Conservation (phyloP, 352 stramenopile genomes). For the Globisporangium yorkense region DNA sequence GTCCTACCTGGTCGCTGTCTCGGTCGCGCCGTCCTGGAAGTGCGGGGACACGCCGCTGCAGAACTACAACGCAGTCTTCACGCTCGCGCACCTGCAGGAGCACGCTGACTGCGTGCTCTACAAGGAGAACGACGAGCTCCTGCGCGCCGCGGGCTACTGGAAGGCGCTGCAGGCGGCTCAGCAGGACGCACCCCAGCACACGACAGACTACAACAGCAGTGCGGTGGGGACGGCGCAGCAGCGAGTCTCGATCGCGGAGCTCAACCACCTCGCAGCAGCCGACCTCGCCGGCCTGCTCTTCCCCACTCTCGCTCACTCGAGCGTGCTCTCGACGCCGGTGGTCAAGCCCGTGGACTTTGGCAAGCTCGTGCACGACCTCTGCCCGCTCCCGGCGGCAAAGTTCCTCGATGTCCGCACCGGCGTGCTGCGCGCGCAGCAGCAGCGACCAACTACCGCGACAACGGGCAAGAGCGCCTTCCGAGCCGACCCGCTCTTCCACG, state of each 20-base stretch:
- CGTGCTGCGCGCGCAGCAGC: slow-evolving; percentile 1
- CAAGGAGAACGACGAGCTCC: slow-evolving; percentile 83
- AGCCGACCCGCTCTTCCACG: slow-evolving; percentile 9
- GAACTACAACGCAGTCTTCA: slow-evolving; percentile 84
- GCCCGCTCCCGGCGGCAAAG: slow-evolving; percentile 45
- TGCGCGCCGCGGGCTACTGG: slow-evolving; percentile 53
- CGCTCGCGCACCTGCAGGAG: slow-evolving; percentile 58
- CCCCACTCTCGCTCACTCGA: slow-evolving; percentile 15
- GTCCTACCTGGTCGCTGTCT: slow-evolving; percentile 55
- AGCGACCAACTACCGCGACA: background rate
- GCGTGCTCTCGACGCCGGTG: background rate
- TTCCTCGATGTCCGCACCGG: slow-evolving; percentile 57
- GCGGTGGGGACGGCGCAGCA: background rate
- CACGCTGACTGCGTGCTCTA: slow-evolving; percentile 76
- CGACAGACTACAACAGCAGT: background rate
- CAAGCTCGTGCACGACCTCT: slow-evolving; percentile 52
- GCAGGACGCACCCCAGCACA: background rate
- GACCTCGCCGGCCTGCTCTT: slow-evolving; percentile 65
- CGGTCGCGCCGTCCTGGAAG: slow-evolving; percentile 56
- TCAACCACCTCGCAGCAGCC: slow-evolving; percentile 48
- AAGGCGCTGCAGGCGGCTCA: slow-evolving; percentile 18
- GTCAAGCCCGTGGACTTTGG: slow-evolving; percentile 43
- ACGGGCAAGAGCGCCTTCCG: background rate
- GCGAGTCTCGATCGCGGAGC: slow-evolving; percentile 43
- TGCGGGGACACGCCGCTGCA: slow-evolving; percentile 74